A percentile compares a stretch with the other conserved stretches of the same genome.
Conservation (phyloP, 2,329 filamentous ascomycete species). For the Pyrenochaeta sp. region DNA sequence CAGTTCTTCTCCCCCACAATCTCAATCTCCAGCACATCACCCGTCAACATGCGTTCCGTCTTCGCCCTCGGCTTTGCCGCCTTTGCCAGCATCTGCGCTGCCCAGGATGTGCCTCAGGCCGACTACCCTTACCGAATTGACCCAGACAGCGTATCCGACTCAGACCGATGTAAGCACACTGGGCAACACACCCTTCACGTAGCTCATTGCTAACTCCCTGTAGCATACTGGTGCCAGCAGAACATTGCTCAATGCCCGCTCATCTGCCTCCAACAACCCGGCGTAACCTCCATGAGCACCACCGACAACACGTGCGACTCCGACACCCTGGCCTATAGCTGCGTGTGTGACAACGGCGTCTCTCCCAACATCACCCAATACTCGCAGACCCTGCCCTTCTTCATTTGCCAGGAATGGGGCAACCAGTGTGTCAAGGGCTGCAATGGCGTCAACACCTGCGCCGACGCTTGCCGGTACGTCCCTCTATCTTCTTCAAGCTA, state of each 20-base stretch:
- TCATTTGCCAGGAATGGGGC: conserved; percentile 75
- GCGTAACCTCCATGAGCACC: conserved; percentile 54
- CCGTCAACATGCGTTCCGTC: conserved; percentile 55
- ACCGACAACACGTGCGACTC: conserved; percentile 72
- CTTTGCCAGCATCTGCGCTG: conserved; percentile 61
- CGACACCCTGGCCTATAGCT: conserved; percentile 70
- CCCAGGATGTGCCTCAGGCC: conserved; percentile 50
- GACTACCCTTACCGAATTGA: conserved; percentile 63
- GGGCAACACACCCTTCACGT: neutral
- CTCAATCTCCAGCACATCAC: conserved; percentile 8
- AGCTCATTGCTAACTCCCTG: conserved; percentile 23
- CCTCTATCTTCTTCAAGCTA: too few species aligned
- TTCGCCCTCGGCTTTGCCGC: conserved; percentile 62
- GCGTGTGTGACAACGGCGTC: conserved; percentile 72
- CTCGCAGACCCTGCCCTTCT: conserved; percentile 80
- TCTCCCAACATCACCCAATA: conserved; percentile 79
- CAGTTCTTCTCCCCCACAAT: conserved; percentile 7
- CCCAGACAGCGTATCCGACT: conserved; percentile 65
- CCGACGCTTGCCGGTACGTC: conserved; percentile 63
- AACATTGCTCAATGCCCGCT: conserved; percentile 72
- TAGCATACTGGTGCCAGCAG: conserved; percentile 71
- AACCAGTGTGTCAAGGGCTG: conserved; percentile 72
- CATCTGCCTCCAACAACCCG: conserved; percentile 73
- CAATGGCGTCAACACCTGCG: conserved; percentile 65
- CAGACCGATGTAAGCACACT: conserved; percentile 60